Base-by-base conservation (phyloP, 2,329 filamentous ascomycete species). In the Neocatenulostroma microsporum region DNA sequence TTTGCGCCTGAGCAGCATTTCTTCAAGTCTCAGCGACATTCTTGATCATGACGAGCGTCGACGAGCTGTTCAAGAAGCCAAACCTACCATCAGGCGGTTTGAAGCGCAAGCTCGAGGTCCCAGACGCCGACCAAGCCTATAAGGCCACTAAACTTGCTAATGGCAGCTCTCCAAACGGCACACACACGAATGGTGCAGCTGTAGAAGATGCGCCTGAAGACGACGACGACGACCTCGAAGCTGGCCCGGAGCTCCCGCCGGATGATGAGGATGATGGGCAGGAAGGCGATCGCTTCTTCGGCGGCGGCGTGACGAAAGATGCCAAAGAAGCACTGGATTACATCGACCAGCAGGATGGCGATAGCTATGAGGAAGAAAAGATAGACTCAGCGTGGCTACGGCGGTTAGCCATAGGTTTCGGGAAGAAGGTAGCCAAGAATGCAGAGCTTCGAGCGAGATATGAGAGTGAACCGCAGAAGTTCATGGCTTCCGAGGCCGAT, bases 211-310 rank as follows among this genome's bases (percentile, higher is more conserved):
- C 74, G 18, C 71, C 70, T 36, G 65, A 71, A 23, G 75, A 74
- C 31, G 72, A 73, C 34, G 73, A 74, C 34, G 73, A 74, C 9
- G 66, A 66, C 7, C 35, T 53, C 17, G 55, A 62, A 40, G 57
- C 57, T 12, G 60, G 58, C 4, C 59, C 58, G 2, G 49, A 53
- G 15, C 48, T 60, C 12, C 57, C 57, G 3, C 56, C 54, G 5
- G 72, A 76, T 31, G 67, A 73, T 3, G 68, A 70, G 27, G 62
- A 67, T 60, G 66, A 62, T 10, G 84, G 89, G 48, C 88, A 94
- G 51, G 86, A 94, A 36, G 91, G 94, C 46, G 91, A 89, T 1
- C 80, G 91, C 9, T 98, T 98, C 68, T 98, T 95, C 52, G 91
- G 89, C 28, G 84, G 87, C 36, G 91, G 91, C 21, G 82, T 98